Evolutionary conservation across 2,329 filamentous ascomycete genomes (phyloP).

Genomic region (Rhinocladiella similis): DNA sequence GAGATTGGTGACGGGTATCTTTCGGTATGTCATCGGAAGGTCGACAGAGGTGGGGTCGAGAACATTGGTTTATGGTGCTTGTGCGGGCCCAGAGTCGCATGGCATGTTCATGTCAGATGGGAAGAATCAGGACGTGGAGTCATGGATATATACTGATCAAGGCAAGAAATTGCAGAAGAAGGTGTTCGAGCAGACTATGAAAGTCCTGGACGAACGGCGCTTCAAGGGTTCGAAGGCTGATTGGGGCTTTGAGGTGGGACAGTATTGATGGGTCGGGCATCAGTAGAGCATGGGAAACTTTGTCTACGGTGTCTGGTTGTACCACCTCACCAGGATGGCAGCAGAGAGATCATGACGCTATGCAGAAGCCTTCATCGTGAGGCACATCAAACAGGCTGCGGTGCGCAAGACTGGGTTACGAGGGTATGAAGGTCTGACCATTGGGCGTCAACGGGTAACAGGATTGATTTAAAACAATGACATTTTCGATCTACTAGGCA

Average conservation of each 20-base stretch:
- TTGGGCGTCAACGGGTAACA: too few relatives aligned
- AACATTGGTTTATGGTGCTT: conserved; percentile 26
- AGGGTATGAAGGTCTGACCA: too few relatives aligned
- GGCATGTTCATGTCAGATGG: conserved; percentile 22
- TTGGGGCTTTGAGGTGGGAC: neutral
- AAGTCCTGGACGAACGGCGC: conserved; percentile 42
- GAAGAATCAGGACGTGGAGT: conserved; percentile 28
- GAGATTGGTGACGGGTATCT: neutral
- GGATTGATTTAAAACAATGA: too few relatives aligned
- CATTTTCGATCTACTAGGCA: neutral
- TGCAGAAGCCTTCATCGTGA: too few relatives aligned
- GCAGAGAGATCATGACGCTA: too few relatives aligned
- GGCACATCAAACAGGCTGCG: too few relatives aligned
- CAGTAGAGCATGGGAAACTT: neutral
- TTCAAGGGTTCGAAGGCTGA: neutral
- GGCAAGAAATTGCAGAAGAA: conserved; percentile 39
- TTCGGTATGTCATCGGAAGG: conserved; percentile 19
- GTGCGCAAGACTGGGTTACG: too few relatives aligned
- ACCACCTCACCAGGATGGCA: too few relatives aligned
- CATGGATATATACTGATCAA: conserved; percentile 41
- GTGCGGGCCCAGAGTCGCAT: conserved; percentile 11
- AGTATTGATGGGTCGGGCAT: neutral
- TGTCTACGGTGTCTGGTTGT: too few relatives aligned
- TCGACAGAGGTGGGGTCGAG: conserved; percentile 26
- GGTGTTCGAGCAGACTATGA: conserved; percentile 46